A percentile compares a stretch with the other conserved stretches of the same genome.
phyloP scores from a whole-genome alignment of 371 early-diverging fungal species.

The Mortierella sp. region DNA sequence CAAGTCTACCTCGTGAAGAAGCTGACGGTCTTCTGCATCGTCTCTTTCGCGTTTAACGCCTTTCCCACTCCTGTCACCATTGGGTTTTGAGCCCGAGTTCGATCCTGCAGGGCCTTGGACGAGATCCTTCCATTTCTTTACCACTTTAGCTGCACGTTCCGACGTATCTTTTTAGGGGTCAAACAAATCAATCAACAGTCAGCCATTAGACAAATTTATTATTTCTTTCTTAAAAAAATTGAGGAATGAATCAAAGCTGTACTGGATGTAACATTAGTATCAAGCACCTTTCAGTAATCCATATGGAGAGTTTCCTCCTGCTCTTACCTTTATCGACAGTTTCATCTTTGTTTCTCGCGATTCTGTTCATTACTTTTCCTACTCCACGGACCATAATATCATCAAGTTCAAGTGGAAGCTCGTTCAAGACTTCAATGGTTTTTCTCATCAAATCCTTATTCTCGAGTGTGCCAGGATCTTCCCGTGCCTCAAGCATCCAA shows the following conservation, averaged over 20 bases:
- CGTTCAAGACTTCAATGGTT: constrained; percentile 25
- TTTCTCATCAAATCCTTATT: constrained; percentile 25
- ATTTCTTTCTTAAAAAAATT: background rate
- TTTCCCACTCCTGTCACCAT: background rate
- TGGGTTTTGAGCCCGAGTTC: background rate
- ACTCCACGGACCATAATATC: constrained; percentile 22
- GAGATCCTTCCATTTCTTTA: constrained; percentile 16
- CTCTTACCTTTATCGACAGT: constrained; percentile 32
- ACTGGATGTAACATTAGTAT: too few species aligned
- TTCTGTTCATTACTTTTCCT: constrained; percentile 27
- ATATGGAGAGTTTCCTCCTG: background rate
- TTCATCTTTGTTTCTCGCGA: constrained; percentile 20
- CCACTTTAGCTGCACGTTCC: constrained; percentile 22
- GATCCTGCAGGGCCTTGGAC: background rate
- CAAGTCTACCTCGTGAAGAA: constrained; percentile 1
- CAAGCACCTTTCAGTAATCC: too few species aligned
- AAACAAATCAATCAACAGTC: constrained; percentile 1
- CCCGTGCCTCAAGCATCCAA: constrained; percentile 31
- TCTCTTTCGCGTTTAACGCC: background rate
- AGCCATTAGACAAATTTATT: background rate
- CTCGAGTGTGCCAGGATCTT: background rate
- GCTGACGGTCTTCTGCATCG: background rate
- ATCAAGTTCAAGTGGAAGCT: constrained; percentile 28
- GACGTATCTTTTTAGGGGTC: constrained; percentile 4
- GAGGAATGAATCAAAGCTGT: too few species aligned